Base-by-base conservation (phyloP, 2,329 filamentous ascomycete species). In the Exophiala viscosa region DNA sequence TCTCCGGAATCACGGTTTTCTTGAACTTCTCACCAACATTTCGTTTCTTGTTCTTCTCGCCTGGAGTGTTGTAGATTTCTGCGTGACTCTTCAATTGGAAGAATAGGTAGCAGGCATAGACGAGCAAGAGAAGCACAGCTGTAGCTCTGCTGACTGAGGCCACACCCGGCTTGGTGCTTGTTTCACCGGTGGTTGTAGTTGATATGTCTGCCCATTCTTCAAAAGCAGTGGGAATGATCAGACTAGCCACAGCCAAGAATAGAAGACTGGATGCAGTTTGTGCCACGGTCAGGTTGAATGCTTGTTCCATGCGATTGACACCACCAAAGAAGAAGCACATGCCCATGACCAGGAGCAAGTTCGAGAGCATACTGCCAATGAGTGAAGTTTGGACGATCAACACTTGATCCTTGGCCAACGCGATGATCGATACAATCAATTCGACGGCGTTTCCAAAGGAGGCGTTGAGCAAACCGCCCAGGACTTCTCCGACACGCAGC, bases 321-420 rank as follows among this genome's bases (percentile, higher is more conserved):
- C 90, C 90, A 45, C 89, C 90, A 55, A 88, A 86, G 74, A 95
- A 93, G 77, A 95, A 96, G 67, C 86, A 93, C 83, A 91, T 95
- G 50, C 90, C 91, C 76, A 96, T 76, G 46, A 96, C 89, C 11
- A 96, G 81, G 3, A 96, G 80, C 53, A 97, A 71, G 67, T 96
- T 96, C 38, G 90, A 96, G 17, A 96, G 76, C 68, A 96, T 95
- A 69, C 86, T 91, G 50, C 91, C 91, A 57, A 96, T 88, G 23
- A 97, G 77, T 0, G 91, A 96, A 0, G 91, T 95, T 70, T 96
- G 90, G 5, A 96, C 90, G 55, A 97, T 95, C 32, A 86, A 74
- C 18, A 95, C 82, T 69, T 95, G 82, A 46, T 79, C 69, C 54
- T 95, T 80, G 23, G 80, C 73, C 42, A 96, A 73, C 1, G 91